Base-by-base conservation (phyloP, 1,284 basidiomycete genomes). In the Bjerkandera adusta region DNA sequence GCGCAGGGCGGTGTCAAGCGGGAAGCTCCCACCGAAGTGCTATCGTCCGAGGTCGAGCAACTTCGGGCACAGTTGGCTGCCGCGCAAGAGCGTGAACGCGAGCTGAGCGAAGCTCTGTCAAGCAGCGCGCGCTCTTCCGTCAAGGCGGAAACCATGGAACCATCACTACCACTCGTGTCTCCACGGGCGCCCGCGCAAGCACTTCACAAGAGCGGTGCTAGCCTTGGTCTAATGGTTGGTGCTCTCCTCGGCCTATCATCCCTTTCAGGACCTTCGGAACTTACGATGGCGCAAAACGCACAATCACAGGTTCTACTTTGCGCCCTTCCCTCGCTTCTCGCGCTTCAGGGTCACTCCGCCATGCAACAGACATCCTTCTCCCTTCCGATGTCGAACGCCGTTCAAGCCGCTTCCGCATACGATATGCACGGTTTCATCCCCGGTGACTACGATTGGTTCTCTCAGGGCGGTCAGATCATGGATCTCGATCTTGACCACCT, bases 271-370 rank as follows among this genome's bases (percentile, higher is more conserved):
- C 34, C 33, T 25, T 27, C 22, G 11, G 22, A 18, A 24, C 5
- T 46, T 38, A 37, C 26, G 27, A 13, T 30, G 11, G 22, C 25
- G 12, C 20, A 25, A 20, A 20, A 20, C n/a, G n/a, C n/a, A n/a
- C n/a, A n/a, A n/a, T n/a, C n/a, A n/a, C 68, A 86, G 77, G 83
- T 84, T 48, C 72, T 87, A 36, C 71, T 86, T 40, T 86, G 83
- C 55, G 83, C 84, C 4, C 72, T 89, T 32, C 87, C 87, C 12
- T 77, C 81, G n/a, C 73, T 89, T 43, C 73, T 89, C 41, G 82
- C 84, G 16, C 70, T 83, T 66, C 75, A 79, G 45, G 68, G 76
- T 50, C 76, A 79, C 54, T 71, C 61, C 27, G 59, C 74, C 13
- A 57, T 79, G 5, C 76, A 25, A 11, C 33, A 78, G 37, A 73